A percentile compares a stretch with the other conserved stretches of the same genome.
phyloP scores from a whole-genome alignment of 2,329 filamentous ascomycete species.

The Alternaria atra region DNA sequence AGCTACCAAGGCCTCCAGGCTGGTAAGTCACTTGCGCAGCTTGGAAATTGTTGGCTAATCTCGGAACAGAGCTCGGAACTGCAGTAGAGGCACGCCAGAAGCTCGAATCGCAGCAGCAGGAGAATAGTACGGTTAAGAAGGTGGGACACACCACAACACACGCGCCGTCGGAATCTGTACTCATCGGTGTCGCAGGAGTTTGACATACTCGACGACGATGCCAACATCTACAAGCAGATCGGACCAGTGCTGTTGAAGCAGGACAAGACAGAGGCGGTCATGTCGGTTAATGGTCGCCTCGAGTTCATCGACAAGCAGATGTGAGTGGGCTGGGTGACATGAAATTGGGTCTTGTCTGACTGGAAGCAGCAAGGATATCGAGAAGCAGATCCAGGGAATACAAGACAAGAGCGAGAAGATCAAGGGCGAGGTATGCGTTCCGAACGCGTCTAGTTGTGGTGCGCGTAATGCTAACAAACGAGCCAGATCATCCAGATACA shows the following conservation, averaged over 20 bases:
- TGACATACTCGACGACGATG: conserved; percentile 75
- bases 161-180: neutral
- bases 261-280: conserved; percentile 87
- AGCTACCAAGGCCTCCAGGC: conserved; percentile 88
- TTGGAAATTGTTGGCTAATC: conserved; percentile 22
- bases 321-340: conserved; percentile 60
- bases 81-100: conserved; percentile 83
- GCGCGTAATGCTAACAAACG: conserved; percentile 6
- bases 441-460: neutral
- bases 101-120: conserved; percentile 91
- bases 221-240: conserved; percentile 94
- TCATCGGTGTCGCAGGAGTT: conserved; percentile 72
- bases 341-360: conserved; percentile 8
- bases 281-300: conserved; percentile 87
- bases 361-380: conserved; percentile 67
- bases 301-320: conserved; percentile 96
- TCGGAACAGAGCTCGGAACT: conserved; percentile 75
- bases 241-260: conserved; percentile 95
- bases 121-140: conserved; percentile 88
- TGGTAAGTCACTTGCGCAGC: conserved; percentile 61
- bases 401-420: conserved; percentile 71
- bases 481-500: conserved; percentile 43
- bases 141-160: conserved; percentile 53
- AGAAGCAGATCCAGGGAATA: conserved; percentile 70
- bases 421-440: conserved; percentile 65